Evolutionary conservation across 2,329 filamentous ascomycete genomes (phyloP).

Genomic region (Scleromitrula shiraiana): DNA sequence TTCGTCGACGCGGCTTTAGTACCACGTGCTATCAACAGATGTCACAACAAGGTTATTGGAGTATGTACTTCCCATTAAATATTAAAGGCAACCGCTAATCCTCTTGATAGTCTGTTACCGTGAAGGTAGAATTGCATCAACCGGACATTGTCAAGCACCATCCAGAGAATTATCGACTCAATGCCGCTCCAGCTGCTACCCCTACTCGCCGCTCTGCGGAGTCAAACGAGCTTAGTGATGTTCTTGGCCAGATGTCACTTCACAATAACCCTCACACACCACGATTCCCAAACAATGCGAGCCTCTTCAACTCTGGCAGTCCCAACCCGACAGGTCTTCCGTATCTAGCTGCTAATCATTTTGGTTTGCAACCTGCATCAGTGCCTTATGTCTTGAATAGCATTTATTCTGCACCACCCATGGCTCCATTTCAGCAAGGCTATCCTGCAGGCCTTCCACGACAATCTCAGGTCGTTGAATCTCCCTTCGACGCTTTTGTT

Average conservation of each 20-base stretch:
- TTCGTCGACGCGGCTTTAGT: constrained; percentile 44
- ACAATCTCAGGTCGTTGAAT: background rate
- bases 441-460: background rate
- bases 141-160: constrained; percentile 10
- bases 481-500: background rate
- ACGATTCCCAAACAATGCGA: constrained; percentile 1
- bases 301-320: constrained; percentile 4
- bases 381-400: constrained; percentile 3
- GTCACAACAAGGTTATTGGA: constrained; percentile 31
- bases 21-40: constrained; percentile 33
- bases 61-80: background rate
- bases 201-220: constrained; percentile 11
- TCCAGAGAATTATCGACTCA: background rate
- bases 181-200: background rate
- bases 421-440: constrained; percentile 1
- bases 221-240: constrained; percentile 4
- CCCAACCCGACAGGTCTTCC: constrained; percentile 5
- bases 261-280: constrained; percentile 6
- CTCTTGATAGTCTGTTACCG: constrained; percentile 8
- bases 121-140: constrained; percentile 9
- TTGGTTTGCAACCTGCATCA: constrained; percentile 1
- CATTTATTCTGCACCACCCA: constrained; percentile 8
- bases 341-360: constrained; percentile 8
- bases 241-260: constrained; percentile 6
- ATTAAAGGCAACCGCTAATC: background rate